These are phyloP conservation scores for Ogataea philodendri DNA, from an alignment of 805 yeast genomes.

Conservation along the genomic window DNA sequence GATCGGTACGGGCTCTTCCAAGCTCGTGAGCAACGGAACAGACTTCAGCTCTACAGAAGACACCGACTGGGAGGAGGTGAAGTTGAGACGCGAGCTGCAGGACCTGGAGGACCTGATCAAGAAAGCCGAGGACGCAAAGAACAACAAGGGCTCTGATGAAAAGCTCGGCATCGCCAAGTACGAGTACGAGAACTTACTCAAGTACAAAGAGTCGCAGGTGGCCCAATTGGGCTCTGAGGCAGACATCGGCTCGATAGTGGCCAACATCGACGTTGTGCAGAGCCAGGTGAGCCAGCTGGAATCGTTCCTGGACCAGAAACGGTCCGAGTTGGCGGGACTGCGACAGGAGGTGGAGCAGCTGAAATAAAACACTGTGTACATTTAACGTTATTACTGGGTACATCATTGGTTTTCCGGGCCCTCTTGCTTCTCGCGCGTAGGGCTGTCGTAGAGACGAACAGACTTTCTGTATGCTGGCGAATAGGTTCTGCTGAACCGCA, in stretches of 20 bases:
- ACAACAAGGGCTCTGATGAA: constrained; percentile 32
- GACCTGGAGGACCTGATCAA: constrained; percentile 68
- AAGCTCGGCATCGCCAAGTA: constrained; percentile 38
- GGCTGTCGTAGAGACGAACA: constrained; percentile 16
- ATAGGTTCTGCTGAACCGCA: constrained; percentile 21
- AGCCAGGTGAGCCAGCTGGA: constrained; percentile 74
- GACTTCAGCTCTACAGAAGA: constrained; percentile 71
- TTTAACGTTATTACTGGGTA: too few relatives aligned
- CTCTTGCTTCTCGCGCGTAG: constrained; percentile 15
- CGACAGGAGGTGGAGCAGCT: constrained; percentile 35
- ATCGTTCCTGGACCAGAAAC: constrained; percentile 61
- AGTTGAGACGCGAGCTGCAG: constrained; percentile 73
- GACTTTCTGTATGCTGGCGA: constrained; percentile 17
- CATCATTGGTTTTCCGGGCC: constrained; percentile 1
- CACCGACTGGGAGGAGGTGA: constrained; percentile 92
- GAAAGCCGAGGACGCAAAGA: constrained; percentile 51
- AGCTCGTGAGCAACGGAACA: constrained; percentile 45
- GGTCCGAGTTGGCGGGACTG: constrained; percentile 54
- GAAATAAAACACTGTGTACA: constrained; percentile 8
- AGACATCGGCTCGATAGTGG: constrained; percentile 51
- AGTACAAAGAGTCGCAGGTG: constrained; percentile 68
- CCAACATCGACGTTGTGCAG: constrained; percentile 68
- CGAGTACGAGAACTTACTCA: constrained; percentile 80
- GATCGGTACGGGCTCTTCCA: constrained; percentile 46
- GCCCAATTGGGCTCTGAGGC: constrained; percentile 34